Base-by-base conservation (phyloP, 106 monocot genomes). In the Triglochin maritima region DNA sequence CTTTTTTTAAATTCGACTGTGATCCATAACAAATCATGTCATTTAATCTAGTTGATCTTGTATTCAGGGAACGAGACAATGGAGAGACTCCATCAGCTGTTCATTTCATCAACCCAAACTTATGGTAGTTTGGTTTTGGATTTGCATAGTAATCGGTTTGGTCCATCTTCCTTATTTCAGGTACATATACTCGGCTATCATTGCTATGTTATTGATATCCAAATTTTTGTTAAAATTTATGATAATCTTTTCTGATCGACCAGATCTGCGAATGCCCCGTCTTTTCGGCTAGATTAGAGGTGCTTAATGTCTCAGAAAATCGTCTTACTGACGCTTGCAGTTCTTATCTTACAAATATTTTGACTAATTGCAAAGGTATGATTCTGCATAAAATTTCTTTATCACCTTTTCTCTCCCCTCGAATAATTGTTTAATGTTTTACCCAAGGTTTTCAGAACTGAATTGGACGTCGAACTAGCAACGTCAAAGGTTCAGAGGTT, bases 201-300 rank as follows among this genome's bases (percentile, higher is more conserved):
- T 52, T 8, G 52, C 52, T 6, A 7, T 52, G 7, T 52, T 6
- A 8, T 49, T 14, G 16, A 46, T 47, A 8, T 47, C 55, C 46
- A 50, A 50, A 15, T 6, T 72, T 50, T 69, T 57, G 7, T 70
- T 59, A 13, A 56, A 41, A 57, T 53, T 57, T 69, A 3, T 15
- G n/a, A 3, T 9, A 13, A 4, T 14, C 64, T 63, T 14, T 49
- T 64, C 9, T 14, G 64, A 64, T 4, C 55, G 10, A 57, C 61
- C 82, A 98, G 96, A 91, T 98, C 55, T 98, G 96, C 81, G 96
- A 98, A 57, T 98, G 91, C 63, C 67, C 85, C 53, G 79, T 98
- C 44, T 60, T 90, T 51, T 82, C 76, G 50, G 58, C 83, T 63
- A 79, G 96, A 69, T 76, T 98, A 70, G 96, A 98, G 83, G 91